A percentile compares a stretch with the other conserved stretches of the same genome.
Conservation (phyloP, 495 filamentous ascomycete genomes). For the Acidiella bohemica region DNA sequence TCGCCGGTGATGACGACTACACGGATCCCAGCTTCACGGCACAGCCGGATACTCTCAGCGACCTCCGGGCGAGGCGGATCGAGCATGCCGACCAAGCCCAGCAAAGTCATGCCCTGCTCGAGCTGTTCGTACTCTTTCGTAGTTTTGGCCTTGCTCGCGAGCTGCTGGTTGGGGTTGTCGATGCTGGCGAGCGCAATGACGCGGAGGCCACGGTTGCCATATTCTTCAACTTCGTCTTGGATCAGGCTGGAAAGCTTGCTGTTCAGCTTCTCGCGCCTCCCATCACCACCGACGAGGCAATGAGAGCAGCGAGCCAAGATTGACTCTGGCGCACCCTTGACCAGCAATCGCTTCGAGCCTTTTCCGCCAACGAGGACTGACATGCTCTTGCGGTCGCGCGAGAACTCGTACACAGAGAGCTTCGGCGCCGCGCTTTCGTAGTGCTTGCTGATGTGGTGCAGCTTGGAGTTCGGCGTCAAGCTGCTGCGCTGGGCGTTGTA, state of each 20-base stretch:
- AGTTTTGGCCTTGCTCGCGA: slow-evolving; percentile 56
- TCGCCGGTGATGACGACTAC: slow-evolving; percentile 98
- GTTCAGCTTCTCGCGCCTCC: slow-evolving; percentile 56
- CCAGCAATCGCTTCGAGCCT: slow-evolving; percentile 63
- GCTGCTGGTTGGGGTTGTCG: slow-evolving; percentile 46
- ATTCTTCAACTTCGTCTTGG: slow-evolving; percentile 66
- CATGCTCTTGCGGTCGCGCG: slow-evolving; percentile 97
- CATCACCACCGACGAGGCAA: slow-evolving; percentile 58
- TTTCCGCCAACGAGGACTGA: slow-evolving; percentile 72
- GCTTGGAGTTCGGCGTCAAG: slow-evolving; percentile 40
- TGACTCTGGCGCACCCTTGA: slow-evolving; percentile 93
- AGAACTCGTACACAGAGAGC: slow-evolving; percentile 90
- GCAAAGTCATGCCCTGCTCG: slow-evolving; percentile 84
- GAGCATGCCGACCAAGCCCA: slow-evolving; percentile 92
- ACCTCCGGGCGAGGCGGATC: slow-evolving; percentile 97
- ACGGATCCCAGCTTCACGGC: slow-evolving; percentile 83
- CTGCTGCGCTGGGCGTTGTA: slow-evolving; percentile 41
- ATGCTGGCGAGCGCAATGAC: slow-evolving; percentile 84
- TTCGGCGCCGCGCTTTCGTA: slow-evolving; percentile 64
- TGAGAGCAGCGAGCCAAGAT: slow-evolving; percentile 83
- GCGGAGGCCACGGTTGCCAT: slow-evolving; percentile 82
- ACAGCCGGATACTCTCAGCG: slow-evolving; percentile 68
- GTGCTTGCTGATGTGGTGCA: slow-evolving; percentile 69
- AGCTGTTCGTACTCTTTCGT: slow-evolving; percentile 71
- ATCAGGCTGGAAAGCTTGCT: slow-evolving; percentile 54